Evolutionary conservation across 805 yeast genomes (phyloP).

Genomic region (Lipomyces yamanashiensis): DNA sequence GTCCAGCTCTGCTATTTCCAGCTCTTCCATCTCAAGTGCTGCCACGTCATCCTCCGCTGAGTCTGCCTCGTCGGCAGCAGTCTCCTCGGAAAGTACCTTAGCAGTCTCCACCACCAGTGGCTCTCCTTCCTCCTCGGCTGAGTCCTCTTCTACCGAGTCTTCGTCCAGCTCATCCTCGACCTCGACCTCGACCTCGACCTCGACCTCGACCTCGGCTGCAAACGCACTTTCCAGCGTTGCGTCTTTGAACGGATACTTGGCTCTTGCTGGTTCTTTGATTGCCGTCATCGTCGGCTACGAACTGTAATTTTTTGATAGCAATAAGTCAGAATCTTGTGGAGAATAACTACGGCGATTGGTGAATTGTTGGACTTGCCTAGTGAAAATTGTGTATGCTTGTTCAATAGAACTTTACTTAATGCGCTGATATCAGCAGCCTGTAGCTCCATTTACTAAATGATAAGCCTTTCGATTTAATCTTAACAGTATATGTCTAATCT

Average conservation of each 20-base stretch:
- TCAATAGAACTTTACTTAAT: too few relatives aligned
- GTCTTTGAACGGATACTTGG: constrained; percentile 10
- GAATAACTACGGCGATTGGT: not conserved
- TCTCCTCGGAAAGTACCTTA: not conserved
- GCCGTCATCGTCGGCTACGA: constrained; percentile 14
- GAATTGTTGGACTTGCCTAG: not conserved
- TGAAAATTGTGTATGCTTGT: too few relatives aligned
- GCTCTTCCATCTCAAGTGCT: not conserved
- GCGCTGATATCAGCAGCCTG: too few relatives aligned
- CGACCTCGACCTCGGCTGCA: not conserved
- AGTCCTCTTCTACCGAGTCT: constrained; percentile 7
- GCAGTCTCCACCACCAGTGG: not conserved
- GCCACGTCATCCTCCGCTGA: constrained; percentile 3
- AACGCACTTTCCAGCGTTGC: constrained; percentile 1
- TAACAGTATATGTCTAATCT: too few relatives aligned
- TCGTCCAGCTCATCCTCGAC: not conserved
- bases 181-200: not conserved
- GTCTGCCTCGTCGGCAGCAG: not conserved
- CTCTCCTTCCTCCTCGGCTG: constrained; percentile 1
- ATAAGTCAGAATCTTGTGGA: not conserved
- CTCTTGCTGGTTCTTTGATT: constrained; percentile 3
- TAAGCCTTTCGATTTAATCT: too few relatives aligned
- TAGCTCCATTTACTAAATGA: too few relatives aligned
- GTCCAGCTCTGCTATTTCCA: not conserved
- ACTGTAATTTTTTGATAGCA: not conserved